Evolutionary conservation across 768 basidiomycete species (phyloP).

Genomic region (Calocybe cyanea): DNA sequence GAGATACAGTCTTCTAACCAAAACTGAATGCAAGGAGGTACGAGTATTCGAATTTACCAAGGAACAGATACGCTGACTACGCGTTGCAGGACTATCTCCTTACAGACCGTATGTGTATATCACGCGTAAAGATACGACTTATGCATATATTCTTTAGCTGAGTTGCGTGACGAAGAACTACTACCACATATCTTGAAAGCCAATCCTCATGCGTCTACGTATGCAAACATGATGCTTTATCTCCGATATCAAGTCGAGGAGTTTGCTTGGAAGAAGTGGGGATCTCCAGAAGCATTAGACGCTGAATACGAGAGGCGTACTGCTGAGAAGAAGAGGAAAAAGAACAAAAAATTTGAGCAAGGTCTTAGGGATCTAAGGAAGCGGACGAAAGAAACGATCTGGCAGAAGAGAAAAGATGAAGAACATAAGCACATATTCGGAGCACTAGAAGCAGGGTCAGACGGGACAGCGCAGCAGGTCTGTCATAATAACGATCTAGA

Average conservation of each 20-base stretch:
- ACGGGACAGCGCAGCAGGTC: constrained; percentile 63
- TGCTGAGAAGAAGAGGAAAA: constrained; percentile 17
- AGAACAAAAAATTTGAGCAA: constrained; percentile 91
- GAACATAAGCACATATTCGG: constrained; percentile 86
- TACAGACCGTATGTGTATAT: constrained; percentile 69
- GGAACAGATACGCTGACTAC: constrained; percentile 4
- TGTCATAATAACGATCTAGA: constrained; percentile 63
- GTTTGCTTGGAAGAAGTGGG: constrained; percentile 99
- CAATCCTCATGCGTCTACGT: constrained; percentile 96
- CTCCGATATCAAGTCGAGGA: constrained; percentile 91
- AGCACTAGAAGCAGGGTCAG: constrained; percentile 44
- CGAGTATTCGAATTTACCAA: constrained; percentile 15
- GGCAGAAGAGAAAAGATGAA: constrained; percentile 17
- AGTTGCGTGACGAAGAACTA: constrained; percentile 86
- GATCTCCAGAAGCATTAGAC: constrained; percentile 81
- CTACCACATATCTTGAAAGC: constrained; percentile 65
- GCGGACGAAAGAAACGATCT: constrained; percentile 25
- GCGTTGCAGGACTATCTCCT: constrained; percentile 79
- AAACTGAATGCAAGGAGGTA: constrained; percentile 97
- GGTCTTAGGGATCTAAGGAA: constrained; percentile 59
- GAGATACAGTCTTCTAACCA: constrained; percentile 91
- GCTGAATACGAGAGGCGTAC: constrained; percentile 14
- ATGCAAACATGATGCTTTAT: constrained; percentile 99
- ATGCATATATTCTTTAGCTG: constrained; percentile 50
- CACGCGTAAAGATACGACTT: not conserved